Evolutionary conservation across 164 flowering plant species (phyloP).

Genomic region (Malania oleifera): DNA sequence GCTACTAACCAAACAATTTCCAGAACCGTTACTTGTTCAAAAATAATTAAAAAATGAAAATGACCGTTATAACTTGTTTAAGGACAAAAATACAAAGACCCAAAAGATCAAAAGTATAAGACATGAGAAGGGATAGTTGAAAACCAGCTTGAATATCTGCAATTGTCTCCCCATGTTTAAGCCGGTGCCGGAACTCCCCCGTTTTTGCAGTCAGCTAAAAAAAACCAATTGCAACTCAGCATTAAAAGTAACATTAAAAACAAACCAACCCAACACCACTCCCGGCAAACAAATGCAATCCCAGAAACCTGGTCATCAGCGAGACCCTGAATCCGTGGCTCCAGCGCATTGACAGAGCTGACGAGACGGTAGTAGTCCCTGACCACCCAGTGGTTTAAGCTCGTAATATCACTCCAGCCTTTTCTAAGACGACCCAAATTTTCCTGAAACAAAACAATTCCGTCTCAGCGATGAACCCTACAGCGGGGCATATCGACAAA

Average conservation of each 20-base stretch:
- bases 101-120: background rate
- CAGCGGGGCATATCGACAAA: slow-evolving; percentile 14
- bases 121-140: background rate
- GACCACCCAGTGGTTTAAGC: slow-evolving; percentile 83
- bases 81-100: too few species aligned
- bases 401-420: slow-evolving; percentile 46
- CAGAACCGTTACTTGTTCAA: too few species aligned
- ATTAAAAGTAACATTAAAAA: background rate
- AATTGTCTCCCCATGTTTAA: slow-evolving; percentile 69
- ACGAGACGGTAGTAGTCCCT: slow-evolving; percentile 80
- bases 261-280: background rate
- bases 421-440: slow-evolving; percentile 28
- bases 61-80: too few species aligned
- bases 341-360: slow-evolving; percentile 64
- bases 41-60: too few species aligned
- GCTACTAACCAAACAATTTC: too few species aligned
- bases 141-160: slow-evolving; percentile 93
- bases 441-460: slow-evolving; percentile 30
- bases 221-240: background rate
- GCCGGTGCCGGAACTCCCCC: slow-evolving; percentile 63
- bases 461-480: background rate
- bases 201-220: slow-evolving; percentile 70
- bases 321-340: slow-evolving; percentile 49
- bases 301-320: slow-evolving; percentile 69
- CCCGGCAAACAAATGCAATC: background rate